Base-by-base conservation (phyloP, 2,329 filamentous ascomycete genomes). In the Tolypocladium endophyticum region DNA sequence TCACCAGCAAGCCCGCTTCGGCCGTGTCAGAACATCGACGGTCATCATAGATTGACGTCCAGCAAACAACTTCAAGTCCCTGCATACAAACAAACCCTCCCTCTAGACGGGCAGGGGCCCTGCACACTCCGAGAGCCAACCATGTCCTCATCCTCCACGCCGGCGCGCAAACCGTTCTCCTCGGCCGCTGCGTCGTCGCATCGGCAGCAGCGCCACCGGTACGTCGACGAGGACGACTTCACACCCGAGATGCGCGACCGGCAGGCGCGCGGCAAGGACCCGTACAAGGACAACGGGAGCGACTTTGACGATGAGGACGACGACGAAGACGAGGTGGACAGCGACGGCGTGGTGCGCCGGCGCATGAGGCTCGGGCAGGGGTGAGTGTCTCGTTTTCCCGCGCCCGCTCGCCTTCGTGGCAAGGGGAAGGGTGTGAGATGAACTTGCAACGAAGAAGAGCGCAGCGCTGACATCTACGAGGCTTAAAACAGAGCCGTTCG, bases 261-360 rank as follows among this genome's bases (percentile, higher is more conserved):
- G 7, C 83, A 86, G 69, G 81, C 83, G 5, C 76, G 83, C 47
- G 82, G 83, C 57, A 84, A 84, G 66, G 77, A 85, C 62, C 80
- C 81, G 0, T 82, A 82, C 66, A 65, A 70, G 52, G 61, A 39
- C 38, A 60, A 60, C 33, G 61, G 50, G 23, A 61, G 59, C 30
- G 70, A 66, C 8, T 68, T 69, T 55, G 69, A 70, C 25, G 65
- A 69, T 59, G 69, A 65, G n/a, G 64, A 69, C 11, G 63, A 65
- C 28, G 67, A 65, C 58, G 66, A 66, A 16, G 41, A 57, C 16
- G 68, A 65, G 14, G 52, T 18, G 30, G 57, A 25, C 35, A 38
- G 57, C 57, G 57, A 58, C 23, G 57, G 47, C 4, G 57, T n/a
- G n/a, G 45, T 18, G 47, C 45, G 57, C 2, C 43, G 47, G 23